Evolutionary conservation across 257 asterid species (phyloP).

Genomic region (Fraxinus americana): DNA sequence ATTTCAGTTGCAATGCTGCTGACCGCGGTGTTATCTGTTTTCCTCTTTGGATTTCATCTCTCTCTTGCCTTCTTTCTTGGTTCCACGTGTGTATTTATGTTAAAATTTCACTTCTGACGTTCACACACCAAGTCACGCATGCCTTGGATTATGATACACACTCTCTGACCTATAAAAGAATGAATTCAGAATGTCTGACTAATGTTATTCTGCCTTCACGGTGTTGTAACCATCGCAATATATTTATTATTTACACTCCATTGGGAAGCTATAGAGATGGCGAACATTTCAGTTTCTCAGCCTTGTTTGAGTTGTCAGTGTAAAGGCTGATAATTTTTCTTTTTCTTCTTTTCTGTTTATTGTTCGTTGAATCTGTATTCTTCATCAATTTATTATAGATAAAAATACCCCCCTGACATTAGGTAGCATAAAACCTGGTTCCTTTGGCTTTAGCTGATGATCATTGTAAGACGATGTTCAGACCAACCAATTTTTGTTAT

Average conservation of each 20-base stretch:
- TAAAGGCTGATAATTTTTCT: conserved; percentile 16
- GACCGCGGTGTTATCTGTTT: conserved; percentile 47
- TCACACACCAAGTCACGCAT: neutral
- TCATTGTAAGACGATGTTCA: no score
- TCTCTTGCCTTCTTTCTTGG: conserved; percentile 90
- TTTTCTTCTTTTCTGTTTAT: neutral
- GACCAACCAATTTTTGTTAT: no score
- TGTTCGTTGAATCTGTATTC: neutral
- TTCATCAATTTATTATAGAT: neutral
- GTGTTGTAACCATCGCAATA: conserved; percentile 80
- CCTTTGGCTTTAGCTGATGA: no score
- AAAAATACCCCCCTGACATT: no score
- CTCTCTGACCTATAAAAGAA: neutral
- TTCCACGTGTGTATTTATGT: conserved; percentile 64
- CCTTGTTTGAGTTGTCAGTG: conserved; percentile 25
- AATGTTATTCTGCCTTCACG: conserved; percentile 42
- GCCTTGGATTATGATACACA: neutral
- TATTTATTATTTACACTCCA: conserved; percentile 61
- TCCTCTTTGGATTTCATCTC: conserved; percentile 49
- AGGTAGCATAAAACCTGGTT: no score
- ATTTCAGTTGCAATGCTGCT: conserved; percentile 57
- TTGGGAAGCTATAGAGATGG: conserved; percentile 76
- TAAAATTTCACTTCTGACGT: conserved; percentile 11
- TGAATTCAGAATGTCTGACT: conserved; percentile 15
- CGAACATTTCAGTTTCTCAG: conserved; percentile 23